Evolutionary conservation across 129 eudicot species (phyloP), one percentile per base, ranked within the genome.

Genomic region (Flaveria brownii): DNA sequence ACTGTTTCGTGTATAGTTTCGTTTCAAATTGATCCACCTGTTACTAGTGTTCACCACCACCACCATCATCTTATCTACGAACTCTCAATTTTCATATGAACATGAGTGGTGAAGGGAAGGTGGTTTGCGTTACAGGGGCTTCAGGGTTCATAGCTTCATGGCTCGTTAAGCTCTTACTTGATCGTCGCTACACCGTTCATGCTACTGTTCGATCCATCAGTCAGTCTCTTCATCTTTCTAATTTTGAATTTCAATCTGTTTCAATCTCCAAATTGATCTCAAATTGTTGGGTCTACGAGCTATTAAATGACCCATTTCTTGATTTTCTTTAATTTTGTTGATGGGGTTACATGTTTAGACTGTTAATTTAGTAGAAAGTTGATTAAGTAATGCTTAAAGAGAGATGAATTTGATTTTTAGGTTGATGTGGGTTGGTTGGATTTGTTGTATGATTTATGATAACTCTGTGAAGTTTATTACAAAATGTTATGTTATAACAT

Each of bases 141-240:
- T 87, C 92, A 7, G 92, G 92, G 6, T 87, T 13, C 83, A 74
- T 85, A 51, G 92, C 92, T 77, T 87, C 92, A 12, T 87, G 91
- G 85, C 71, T 87, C 25, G 92, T 87, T 52, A 87, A 87, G 64
- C 52, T 82, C 10, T 63, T 87, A 17, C 84, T 87, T n/a, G 69
- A 65, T 0, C 91, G 85, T 63, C 76, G 84, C 14, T 87, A 87
- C 85, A 77, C 87, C 12, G 92, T 87, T 68, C 74, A 82, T 5
- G 89, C 87, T 68, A 75, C 89, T 16, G 76, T 86, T 12, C 83
- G 86, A n/a, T 63, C 74, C 23, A 77, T 76, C 41, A 57, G 89
- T 85, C 6, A 47, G 59, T 59, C 23, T 73, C 70, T 72, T 4
- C 33, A 28, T 66, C 42, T 28, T 30, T n/a, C 11, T 20, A 20